These are phyloP conservation scores for Chrysoporthe cubensis DNA, from an alignment of 2,329 filamentous ascomycete genomes.

Conservation along the genomic window DNA sequence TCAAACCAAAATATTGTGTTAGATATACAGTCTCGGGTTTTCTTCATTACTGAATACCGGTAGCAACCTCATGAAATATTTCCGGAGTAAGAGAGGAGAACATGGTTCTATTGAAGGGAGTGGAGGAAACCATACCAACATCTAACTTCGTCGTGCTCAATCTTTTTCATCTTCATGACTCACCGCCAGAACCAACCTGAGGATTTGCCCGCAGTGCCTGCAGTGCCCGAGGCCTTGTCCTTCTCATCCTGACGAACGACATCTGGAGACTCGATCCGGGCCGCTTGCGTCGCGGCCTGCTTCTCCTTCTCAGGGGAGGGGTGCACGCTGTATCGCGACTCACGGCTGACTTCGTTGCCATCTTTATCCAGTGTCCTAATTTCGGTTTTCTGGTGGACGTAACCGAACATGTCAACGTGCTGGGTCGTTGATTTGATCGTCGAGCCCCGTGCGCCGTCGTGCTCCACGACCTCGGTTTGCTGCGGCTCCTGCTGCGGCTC, in stretches of 20 bases:
- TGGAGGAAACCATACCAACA: not conserved
- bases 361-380: constrained; percentile 46
- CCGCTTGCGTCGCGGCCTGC: not conserved
- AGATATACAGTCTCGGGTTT: not conserved
- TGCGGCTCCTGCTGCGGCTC: constrained; percentile 13
- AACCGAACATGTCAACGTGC: constrained; percentile 48
- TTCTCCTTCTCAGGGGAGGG: constrained; percentile 5
- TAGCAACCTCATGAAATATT: not conserved
- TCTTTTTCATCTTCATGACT: not conserved
- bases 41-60: not conserved
- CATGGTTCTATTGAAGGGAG: not conserved
- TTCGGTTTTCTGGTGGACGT: constrained; percentile 47
- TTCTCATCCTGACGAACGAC: constrained; percentile 21
- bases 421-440: constrained; percentile 45
- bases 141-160: not conserved
- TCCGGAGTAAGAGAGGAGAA: not conserved
- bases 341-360: constrained; percentile 46
- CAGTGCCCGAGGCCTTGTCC: constrained; percentile 12
- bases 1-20: not conserved
- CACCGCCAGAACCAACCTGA: constrained; percentile 32
- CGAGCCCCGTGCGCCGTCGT: constrained; percentile 31
- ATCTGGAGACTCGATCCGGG: not conserved
- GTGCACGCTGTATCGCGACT: constrained; percentile 40
- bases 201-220: constrained; percentile 13
- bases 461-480: constrained; percentile 29